Evolutionary conservation across 75 land plant genomes (phyloP).

Genomic region (Adiantum capillusveneris): DNA sequence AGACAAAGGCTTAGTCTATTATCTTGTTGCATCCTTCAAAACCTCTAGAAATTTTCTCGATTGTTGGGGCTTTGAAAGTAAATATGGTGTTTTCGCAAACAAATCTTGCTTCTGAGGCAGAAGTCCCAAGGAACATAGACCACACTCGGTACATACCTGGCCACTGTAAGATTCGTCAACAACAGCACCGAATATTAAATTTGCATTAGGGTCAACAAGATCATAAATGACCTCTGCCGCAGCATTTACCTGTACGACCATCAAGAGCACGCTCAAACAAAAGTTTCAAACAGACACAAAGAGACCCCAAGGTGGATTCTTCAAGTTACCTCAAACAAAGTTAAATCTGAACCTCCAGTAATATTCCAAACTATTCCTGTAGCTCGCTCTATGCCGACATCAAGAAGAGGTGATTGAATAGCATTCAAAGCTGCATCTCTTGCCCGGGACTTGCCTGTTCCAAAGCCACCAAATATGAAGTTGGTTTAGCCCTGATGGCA

Average conservation of each 20-base stretch:
- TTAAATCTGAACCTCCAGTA: conserved; percentile 25
- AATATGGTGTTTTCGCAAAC: no score
- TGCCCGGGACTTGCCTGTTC: conserved; percentile 23
- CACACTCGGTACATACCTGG: conserved; percentile 21
- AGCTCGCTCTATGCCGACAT: conserved; percentile 27
- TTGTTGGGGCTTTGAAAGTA: no score
- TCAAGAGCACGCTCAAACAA: background rate
- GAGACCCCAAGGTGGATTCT: background rate
- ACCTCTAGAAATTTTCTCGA: no score
- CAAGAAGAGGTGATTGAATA: conserved; percentile 26
- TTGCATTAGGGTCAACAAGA: conserved; percentile 32
- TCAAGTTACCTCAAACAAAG: conserved; percentile 17
- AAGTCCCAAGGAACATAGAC: no score
- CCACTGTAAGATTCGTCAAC: conserved; percentile 24
- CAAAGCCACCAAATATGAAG: background rate
- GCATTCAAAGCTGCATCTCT: conserved; percentile 29
- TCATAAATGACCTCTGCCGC: conserved; percentile 36
- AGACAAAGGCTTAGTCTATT: no score
- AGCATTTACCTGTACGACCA: conserved; percentile 22
- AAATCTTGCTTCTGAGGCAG: no score
- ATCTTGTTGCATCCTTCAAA: no score
- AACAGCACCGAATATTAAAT: conserved; percentile 29
- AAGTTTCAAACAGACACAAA: background rate
- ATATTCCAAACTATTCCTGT: conserved; percentile 36
- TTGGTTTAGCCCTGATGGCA: no score